Evolutionary conservation across 2,329 filamentous ascomycete species (phyloP).

Genomic region (Colletotrichum sp.): DNA sequence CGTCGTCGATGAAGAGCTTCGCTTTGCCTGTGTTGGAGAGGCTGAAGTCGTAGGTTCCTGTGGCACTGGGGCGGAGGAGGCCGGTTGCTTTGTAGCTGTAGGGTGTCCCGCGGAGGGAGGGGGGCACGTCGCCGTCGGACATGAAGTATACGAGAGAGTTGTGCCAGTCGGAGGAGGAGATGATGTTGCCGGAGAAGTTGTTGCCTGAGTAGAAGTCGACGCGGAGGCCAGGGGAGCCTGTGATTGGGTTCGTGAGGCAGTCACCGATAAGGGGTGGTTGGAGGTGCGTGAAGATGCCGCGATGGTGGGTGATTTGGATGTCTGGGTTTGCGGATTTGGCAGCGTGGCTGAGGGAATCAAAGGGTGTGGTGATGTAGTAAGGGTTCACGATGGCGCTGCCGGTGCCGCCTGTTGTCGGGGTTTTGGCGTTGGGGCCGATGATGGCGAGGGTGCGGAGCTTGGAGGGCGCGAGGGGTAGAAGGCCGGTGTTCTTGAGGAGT

Average conservation of each 20-base stretch:
- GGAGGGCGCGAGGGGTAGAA: slow-evolving; percentile 53
- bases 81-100: slow-evolving; percentile 33
- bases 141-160: slow-evolving; percentile 24
- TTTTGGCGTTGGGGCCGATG: slow-evolving; percentile 24
- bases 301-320: slow-evolving; percentile 6
- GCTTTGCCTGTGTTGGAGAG: slow-evolving; percentile 23
- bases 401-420: slow-evolving; percentile 23
- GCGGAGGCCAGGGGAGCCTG: not conserved
- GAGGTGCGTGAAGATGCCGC: slow-evolving; percentile 19
- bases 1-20: slow-evolving; percentile 35
- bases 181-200: slow-evolving; percentile 14
- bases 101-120: slow-evolving; percentile 23
- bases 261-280: slow-evolving; percentile 16
- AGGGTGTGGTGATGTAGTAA: slow-evolving; percentile 23
- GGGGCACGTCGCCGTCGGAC: slow-evolving; percentile 25
- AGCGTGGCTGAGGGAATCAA: not conserved
- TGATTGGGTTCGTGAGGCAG: not conserved
- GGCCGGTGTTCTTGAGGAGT: slow-evolving; percentile 67
- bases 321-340: not conserved
- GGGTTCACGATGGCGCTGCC: slow-evolving; percentile 27
- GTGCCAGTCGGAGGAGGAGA: slow-evolving; percentile 19
- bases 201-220: slow-evolving; percentile 23
- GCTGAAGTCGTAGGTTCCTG: slow-evolving; percentile 32
- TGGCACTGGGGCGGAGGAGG: slow-evolving; percentile 28
- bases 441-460: slow-evolving; percentile 18